A percentile compares a stretch with the other conserved stretches of the same genome.
phyloP scores from a whole-genome alignment of 306 rosid genomes.

The Dalbergia cochinchinensis region DNA sequence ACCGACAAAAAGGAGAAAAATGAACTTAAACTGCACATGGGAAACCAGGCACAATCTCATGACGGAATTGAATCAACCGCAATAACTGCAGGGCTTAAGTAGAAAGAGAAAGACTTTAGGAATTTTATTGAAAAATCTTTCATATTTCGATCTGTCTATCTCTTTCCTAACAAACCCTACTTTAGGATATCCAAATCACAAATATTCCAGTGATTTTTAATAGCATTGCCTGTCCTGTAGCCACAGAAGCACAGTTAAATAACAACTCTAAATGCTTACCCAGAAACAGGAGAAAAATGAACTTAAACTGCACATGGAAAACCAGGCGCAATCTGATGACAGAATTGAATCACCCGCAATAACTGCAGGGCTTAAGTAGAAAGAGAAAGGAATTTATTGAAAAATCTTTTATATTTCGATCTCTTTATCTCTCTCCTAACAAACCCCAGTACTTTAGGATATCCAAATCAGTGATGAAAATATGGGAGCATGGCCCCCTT shows the following conservation, averaged over 20 bases:
- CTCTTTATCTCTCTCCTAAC: slow-evolving; percentile 5
- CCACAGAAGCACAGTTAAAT: slow-evolving; percentile 49
- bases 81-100: slow-evolving; percentile 5
- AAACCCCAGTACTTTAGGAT: not conserved
- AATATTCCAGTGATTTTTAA: slow-evolving; percentile 99
- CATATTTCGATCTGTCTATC: not conserved
- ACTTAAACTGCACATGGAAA: slow-evolving; percentile 19
- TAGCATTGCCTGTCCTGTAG: slow-evolving; percentile 98
- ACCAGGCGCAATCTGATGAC: slow-evolving; percentile 18
- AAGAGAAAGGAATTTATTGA: slow-evolving; percentile 21
- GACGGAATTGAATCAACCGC: slow-evolving; percentile 26
- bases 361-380: slow-evolving; percentile 6
- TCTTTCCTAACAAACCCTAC: not conserved
- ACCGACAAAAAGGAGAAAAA: slow-evolving; percentile 21
- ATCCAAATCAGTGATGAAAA: slow-evolving; percentile 3
- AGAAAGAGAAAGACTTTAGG: not conserved
- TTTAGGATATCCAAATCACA: slow-evolving; percentile 47
- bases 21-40: slow-evolving; percentile 13
- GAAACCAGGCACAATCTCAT: slow-evolving; percentile 25
- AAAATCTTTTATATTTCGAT: not conserved
- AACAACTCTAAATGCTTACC: slow-evolving; percentile 15
- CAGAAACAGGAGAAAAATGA: slow-evolving; percentile 32
- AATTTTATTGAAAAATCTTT: slow-evolving; percentile 3
- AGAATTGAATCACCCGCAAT: slow-evolving; percentile 13
- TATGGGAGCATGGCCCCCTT: slow-evolving; percentile 24